phyloP scores from a whole-genome alignment of 2,329 filamentous ascomycete genomes.

The Sporothrix pseudoabietina region DNA sequence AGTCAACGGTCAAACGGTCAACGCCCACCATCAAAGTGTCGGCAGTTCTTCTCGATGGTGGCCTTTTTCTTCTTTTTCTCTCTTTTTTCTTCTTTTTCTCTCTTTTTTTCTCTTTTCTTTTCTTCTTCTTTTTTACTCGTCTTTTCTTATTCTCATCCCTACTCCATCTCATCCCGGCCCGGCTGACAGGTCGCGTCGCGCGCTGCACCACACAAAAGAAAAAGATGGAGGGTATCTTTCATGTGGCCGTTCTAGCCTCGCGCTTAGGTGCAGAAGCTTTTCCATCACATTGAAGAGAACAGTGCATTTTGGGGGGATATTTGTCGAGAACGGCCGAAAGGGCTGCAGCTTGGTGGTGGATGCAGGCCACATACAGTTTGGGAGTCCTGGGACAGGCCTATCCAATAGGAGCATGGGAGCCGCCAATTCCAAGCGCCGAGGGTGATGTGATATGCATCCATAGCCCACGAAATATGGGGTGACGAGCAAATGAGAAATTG shows the following conservation, averaged over 20 bases:
- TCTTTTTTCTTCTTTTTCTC: not conserved
- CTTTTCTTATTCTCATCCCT: not conserved
- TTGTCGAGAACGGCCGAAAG: not conserved
- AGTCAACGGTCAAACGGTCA: not conserved
- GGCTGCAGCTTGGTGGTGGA: not conserved
- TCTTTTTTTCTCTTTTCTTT: not conserved
- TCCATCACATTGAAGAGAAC: not conserved
- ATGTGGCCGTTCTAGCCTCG: not conserved
- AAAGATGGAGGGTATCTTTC: not conserved
- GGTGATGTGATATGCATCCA: slow-evolving; percentile 22
- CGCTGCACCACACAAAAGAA: not conserved
- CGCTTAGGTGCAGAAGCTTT: not conserved
- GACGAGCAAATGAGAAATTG: slow-evolving; percentile 12
- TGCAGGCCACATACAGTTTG: not conserved
- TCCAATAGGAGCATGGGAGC: not conserved
- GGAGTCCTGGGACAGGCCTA: not conserved
- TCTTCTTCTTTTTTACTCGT: not conserved
- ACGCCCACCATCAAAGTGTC: not conserved
- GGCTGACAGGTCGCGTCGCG: slow-evolving; percentile 1
- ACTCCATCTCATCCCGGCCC: not conserved
- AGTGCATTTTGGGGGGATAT: not conserved
- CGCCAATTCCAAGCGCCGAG: slow-evolving; percentile 20
- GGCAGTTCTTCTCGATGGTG: not conserved
- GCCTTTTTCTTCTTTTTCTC: not conserved
- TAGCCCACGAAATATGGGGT: slow-evolving; percentile 15